A percentile compares a stretch with the other conserved stretches of the same genome.
Conservation (phyloP, 306 rosid species). For the Casuarina equisetifolia region DNA sequence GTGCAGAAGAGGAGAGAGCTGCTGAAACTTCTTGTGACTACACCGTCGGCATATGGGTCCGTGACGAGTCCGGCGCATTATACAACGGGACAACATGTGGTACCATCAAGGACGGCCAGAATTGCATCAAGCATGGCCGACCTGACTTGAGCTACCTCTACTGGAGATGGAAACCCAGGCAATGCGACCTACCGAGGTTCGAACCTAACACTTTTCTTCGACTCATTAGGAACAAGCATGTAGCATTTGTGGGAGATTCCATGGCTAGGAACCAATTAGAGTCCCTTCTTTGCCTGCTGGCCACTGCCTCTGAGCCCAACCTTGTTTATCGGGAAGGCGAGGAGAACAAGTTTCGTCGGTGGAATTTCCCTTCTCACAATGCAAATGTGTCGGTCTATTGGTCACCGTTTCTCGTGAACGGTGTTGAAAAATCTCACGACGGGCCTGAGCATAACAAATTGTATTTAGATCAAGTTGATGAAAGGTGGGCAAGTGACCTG, state of each 20-base stretch:
- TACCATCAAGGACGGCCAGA: constrained; percentile 76
- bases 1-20: constrained; percentile 48
- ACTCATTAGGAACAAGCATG: constrained; percentile 54
- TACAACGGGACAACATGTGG: constrained; percentile 82
- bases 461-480: constrained; percentile 68
- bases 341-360: constrained; percentile 65
- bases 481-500: constrained; percentile 73
- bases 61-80: constrained; percentile 59
- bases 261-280: constrained; percentile 96
- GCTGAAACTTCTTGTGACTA: constrained; percentile 59
- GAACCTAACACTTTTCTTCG: constrained; percentile 66
- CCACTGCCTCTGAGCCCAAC: constrained; percentile 55
- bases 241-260: constrained; percentile 92
- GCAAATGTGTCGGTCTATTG: constrained; percentile 64
- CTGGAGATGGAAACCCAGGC: constrained; percentile 82
- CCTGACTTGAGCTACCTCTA: constrained; percentile 62
- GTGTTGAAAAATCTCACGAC: constrained; percentile 58
- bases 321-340: constrained; percentile 55
- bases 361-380: constrained; percentile 69
- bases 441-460: constrained; percentile 55
- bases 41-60: constrained; percentile 70
- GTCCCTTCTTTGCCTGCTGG: constrained; percentile 82
- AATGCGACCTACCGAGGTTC: constrained; percentile 73
- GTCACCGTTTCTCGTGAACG: constrained; percentile 90
- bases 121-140: constrained; percentile 75